Conservation (phyloP, 495 filamentous ascomycete genomes). For the Lichina pygmaea region DNA sequence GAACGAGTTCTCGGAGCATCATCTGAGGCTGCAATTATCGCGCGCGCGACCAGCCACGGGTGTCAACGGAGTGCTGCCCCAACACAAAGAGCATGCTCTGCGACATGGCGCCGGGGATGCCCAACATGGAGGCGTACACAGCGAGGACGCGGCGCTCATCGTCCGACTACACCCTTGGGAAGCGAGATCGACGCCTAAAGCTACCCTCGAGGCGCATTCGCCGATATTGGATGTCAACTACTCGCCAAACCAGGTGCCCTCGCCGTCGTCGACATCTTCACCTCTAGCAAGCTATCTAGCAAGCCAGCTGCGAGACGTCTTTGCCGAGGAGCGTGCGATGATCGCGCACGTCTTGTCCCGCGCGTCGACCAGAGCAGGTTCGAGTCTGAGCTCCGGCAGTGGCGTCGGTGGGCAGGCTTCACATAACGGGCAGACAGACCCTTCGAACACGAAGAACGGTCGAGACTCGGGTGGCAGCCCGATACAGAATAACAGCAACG, state of each 20-base stretch:
- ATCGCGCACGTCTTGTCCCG: constrained; percentile 52
- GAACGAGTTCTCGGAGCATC: constrained; percentile 80
- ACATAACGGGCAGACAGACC: constrained; percentile 4
- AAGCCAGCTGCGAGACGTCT: constrained; percentile 47
- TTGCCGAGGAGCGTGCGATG: constrained; percentile 70
- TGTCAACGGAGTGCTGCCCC: no score
- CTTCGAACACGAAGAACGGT: constrained; percentile 4
- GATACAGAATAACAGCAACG: constrained; percentile 5
- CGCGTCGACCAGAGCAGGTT: not conserved
- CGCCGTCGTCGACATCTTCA: constrained; percentile 39
- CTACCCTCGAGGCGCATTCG: constrained; percentile 36
- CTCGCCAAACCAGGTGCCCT: constrained; percentile 42
- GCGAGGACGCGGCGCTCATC: constrained; percentile 31
- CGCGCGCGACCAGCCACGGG: constrained; percentile 6
- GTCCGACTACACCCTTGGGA: constrained; percentile 43
- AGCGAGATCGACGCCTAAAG: constrained; percentile 19
- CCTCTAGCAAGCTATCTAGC: constrained; percentile 60
- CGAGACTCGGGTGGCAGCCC: constrained; percentile 11
- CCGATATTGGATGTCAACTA: constrained; percentile 61
- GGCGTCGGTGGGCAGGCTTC: constrained; percentile 1
- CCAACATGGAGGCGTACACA: not conserved
- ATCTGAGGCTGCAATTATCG: constrained; percentile 48
- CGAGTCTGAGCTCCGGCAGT: constrained; percentile 1
- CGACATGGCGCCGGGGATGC: constrained; percentile 4
- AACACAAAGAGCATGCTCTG: not conserved